Conservation (phyloP, 1,284 basidiomycete species). For the Ustilago tritici region DNA sequence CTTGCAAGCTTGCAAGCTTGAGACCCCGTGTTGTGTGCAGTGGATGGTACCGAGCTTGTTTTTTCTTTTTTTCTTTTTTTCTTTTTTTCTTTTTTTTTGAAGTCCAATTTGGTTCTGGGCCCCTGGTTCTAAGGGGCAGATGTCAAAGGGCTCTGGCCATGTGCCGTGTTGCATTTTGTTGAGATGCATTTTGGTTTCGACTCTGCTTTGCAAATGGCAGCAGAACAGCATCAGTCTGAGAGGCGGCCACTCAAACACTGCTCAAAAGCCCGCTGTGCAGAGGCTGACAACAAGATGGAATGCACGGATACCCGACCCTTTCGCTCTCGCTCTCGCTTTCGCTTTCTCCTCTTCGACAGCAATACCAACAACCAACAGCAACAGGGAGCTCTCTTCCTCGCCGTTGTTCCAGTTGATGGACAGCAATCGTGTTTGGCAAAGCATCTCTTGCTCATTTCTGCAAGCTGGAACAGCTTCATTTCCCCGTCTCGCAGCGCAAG, state of each 20-base stretch:
- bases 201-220: not conserved
- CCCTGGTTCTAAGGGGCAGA: not conserved
- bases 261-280: not conserved
- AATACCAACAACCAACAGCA: not conserved
- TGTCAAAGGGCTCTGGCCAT: not conserved
- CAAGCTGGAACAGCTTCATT: slow-evolving; percentile 2
- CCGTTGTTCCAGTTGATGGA: not conserved
- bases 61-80: not conserved
- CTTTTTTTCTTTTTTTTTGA: not conserved
- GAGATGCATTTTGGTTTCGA: slow-evolving; percentile 11
- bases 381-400: not conserved
- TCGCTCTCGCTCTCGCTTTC: not conserved
- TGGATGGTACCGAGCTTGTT: slow-evolving; percentile 3
- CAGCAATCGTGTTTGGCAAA: not conserved
- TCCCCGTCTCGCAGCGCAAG: not conserved
- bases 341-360: not conserved
- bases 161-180: slow-evolving; percentile 13
- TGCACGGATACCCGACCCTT: slow-evolving; percentile 19
- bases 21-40: slow-evolving; percentile 1
- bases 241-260: not conserved
- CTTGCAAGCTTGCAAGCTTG: slow-evolving; percentile 1
- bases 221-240: not conserved
- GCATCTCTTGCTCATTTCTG: not conserved
- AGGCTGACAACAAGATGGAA: not conserved
- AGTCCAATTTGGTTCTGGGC: slow-evolving; percentile 1